Conservation (phyloP, 495 filamentous ascomycete species). For the Penicillium taxi region DNA sequence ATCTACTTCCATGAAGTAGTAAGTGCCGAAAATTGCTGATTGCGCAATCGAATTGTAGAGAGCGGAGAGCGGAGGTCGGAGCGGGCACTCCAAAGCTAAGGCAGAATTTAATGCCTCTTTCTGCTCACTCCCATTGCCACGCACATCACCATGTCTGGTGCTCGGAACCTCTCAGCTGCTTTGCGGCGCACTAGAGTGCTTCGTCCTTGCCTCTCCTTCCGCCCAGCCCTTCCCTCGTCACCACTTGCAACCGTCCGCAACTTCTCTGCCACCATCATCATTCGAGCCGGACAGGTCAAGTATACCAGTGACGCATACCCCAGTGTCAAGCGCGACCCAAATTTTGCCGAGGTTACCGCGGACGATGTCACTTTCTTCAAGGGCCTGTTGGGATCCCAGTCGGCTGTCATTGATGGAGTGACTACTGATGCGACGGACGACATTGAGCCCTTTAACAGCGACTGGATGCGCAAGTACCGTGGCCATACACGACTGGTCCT, state of each 20-base stretch:
- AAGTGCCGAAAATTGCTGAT: constrained; percentile 12
- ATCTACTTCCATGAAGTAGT: not conserved
- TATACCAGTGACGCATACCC: constrained; percentile 83
- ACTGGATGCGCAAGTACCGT: constrained; percentile 99
- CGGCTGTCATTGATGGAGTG: constrained; percentile 78
- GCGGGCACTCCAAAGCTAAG: constrained; percentile 17
- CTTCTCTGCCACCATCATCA: constrained; percentile 29
- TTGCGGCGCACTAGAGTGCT: constrained; percentile 36
- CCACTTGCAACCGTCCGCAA: constrained; percentile 21
- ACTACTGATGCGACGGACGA: constrained; percentile 65
- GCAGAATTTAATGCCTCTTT: constrained; percentile 7
- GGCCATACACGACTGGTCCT: constrained; percentile 82
- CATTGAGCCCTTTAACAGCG: constrained; percentile 85
- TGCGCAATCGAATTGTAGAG: too few species aligned
- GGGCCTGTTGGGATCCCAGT: constrained; percentile 60
- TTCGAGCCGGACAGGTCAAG: constrained; percentile 43
- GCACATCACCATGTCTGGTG: constrained; percentile 28
- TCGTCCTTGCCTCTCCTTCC: constrained; percentile 22
- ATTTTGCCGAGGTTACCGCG: constrained; percentile 57
- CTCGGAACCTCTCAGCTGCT: constrained; percentile 30
- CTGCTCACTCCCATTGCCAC: constrained; percentile 3
- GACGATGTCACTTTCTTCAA: constrained; percentile 80
- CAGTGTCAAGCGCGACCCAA: constrained; percentile 65
- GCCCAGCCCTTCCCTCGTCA: constrained; percentile 16
- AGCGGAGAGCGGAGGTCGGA: constrained; percentile 12